Percentiles rank a stretch among this genome's conserved stretches.
These are phyloP conservation scores for Hyphopichia wangnamkhiaoensis DNA, from an alignment of 1,139 yeast species.

Conservation along the genomic window DNA sequence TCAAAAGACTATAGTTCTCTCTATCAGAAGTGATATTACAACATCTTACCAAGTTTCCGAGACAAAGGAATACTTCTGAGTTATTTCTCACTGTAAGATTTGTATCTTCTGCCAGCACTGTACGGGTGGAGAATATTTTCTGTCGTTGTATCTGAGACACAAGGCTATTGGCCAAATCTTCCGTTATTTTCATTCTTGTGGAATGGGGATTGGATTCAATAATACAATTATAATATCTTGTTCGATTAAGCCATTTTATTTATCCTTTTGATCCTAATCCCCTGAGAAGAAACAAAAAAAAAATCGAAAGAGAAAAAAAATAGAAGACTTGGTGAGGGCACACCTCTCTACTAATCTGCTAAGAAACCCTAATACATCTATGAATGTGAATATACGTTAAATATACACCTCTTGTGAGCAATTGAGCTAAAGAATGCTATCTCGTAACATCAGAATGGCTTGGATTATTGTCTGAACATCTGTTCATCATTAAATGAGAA, in stretches of 20 bases:
- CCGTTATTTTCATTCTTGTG: background rate
- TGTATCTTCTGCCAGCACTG: background rate
- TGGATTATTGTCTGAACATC: no score
- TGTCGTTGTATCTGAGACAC: background rate
- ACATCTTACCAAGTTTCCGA: slow-evolving; percentile 30
- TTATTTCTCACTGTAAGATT: slow-evolving; percentile 18
- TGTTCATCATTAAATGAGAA: no score
- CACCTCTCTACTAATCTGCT: no score
- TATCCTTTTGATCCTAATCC: background rate
- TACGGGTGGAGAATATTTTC: background rate
- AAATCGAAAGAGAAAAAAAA: background rate
- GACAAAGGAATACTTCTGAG: slow-evolving; percentile 31
- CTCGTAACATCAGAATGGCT: no score
- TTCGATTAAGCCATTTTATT: no score
- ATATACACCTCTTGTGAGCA: no score
- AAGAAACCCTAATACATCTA: background rate
- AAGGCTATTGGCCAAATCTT: background rate
- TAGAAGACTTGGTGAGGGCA: no score
- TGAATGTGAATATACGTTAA: background rate
- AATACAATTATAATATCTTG: no score
- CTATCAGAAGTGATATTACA: slow-evolving; percentile 24
- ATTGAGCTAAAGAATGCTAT: no score
- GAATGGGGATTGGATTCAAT: no score
- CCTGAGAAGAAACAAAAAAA: background rate
- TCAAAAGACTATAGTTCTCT: slow-evolving; percentile 22